phyloP scores from a whole-genome alignment of 306 rosid genomes.

The Cucumis melo region DNA sequence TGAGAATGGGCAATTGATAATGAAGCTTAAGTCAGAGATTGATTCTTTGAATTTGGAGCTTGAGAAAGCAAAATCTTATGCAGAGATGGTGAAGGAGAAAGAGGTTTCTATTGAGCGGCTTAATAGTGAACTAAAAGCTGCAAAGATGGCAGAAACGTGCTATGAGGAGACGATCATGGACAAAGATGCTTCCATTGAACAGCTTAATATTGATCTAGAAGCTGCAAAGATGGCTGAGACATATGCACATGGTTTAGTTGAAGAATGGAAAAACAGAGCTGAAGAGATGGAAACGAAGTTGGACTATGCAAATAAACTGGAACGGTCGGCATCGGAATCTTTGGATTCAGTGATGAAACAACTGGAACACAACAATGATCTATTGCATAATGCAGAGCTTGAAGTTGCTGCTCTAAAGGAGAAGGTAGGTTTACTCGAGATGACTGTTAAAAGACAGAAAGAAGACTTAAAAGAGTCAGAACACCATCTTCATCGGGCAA shows the following conservation, averaged over 20 bases:
- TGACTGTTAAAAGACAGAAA: constrained; percentile 56
- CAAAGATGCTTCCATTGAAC: constrained; percentile 59
- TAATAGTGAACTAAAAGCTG: constrained; percentile 65
- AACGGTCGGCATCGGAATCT: constrained; percentile 80
- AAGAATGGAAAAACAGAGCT: constrained; percentile 51
- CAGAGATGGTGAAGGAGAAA: constrained; percentile 40
- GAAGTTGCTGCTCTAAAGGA: constrained; percentile 60
- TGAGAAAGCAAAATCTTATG: constrained; percentile 31
- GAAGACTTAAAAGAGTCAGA: constrained; percentile 68
- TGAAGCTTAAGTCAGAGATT: constrained; percentile 46
- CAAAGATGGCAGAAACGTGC: constrained; percentile 64
- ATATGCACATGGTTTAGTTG: constrained; percentile 49
- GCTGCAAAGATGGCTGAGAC: constrained; percentile 87
- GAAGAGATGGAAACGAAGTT: constrained; percentile 50
- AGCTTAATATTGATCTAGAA: constrained; percentile 69
- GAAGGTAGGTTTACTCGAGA: constrained; percentile 64
- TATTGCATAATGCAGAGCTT: constrained; percentile 62
- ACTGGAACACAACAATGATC: constrained; percentile 48
- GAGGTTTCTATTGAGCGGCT: constrained; percentile 62
- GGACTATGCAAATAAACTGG: constrained; percentile 55
- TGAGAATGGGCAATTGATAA: constrained; percentile 34
- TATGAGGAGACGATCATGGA: constrained; percentile 37
- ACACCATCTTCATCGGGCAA: constrained; percentile 28
- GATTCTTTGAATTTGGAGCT: constrained; percentile 48
- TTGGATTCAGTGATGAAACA: constrained; percentile 58